Evolutionary conservation across 2,329 filamentous ascomycete species (phyloP).

Genomic region (Leptographium radiaticola): DNA sequence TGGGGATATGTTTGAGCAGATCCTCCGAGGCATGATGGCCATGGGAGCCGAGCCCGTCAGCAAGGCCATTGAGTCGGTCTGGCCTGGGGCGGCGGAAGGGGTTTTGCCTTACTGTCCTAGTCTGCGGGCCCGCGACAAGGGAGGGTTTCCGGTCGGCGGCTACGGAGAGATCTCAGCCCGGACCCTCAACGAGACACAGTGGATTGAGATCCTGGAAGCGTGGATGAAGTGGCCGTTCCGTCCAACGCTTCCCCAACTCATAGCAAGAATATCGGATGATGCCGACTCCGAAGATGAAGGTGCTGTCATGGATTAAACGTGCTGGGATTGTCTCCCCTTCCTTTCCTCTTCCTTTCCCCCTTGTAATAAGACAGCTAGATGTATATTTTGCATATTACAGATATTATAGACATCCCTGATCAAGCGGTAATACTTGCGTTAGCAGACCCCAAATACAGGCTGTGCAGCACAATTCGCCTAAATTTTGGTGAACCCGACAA

Average conservation of each 20-base stretch:
- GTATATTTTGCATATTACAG: too few species aligned
- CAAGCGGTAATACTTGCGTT: too few species aligned
- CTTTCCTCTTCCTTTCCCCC: too few species aligned
- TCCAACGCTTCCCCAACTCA: slow-evolving; percentile 33
- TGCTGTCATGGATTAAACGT: neutral
- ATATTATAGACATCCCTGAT: too few species aligned
- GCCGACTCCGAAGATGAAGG: slow-evolving; percentile 13
- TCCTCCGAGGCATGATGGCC: slow-evolving; percentile 29
- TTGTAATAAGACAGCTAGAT: too few species aligned
- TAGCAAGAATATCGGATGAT: slow-evolving; percentile 26
- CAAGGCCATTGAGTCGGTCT: slow-evolving; percentile 36
- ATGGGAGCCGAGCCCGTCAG: slow-evolving; percentile 22
- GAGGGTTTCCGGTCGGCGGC: slow-evolving; percentile 29
- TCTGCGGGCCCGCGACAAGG: slow-evolving; percentile 30
- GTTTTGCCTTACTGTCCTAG: slow-evolving; percentile 35
- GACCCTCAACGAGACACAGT: slow-evolving; percentile 38
- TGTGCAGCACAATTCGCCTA: too few species aligned
- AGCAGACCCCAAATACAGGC: too few species aligned
- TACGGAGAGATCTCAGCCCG: slow-evolving; percentile 31
- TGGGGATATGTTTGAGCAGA: slow-evolving; percentile 40
- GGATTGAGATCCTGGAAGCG: slow-evolving; percentile 42
- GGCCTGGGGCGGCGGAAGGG: slow-evolving; percentile 45
- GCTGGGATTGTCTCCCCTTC: too few species aligned
- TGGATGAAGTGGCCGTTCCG: slow-evolving; percentile 56
- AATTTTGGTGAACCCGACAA: too few species aligned